Evolutionary conservation across 306 rosid species (phyloP).

Genomic region (Quercus dentata): DNA sequence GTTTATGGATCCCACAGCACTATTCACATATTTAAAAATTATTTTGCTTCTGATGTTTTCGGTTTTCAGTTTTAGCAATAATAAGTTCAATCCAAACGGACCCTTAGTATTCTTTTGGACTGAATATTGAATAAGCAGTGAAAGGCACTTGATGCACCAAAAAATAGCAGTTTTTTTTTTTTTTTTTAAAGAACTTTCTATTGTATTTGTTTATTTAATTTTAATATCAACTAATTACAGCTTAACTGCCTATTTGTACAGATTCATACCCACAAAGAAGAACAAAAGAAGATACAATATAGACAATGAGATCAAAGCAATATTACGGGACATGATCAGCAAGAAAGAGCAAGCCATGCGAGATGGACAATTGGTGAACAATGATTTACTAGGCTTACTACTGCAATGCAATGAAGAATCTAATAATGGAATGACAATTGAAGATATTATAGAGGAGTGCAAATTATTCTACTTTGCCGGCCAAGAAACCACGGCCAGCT

Average conservation of each 20-base stretch:
- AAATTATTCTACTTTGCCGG: conserved; percentile 56
- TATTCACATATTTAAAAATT: no score
- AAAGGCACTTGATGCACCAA: no score
- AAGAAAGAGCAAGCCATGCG: conserved; percentile 26
- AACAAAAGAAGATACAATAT: conserved; percentile 35
- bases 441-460: conserved; percentile 56
- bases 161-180: no score
- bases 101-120: no score
- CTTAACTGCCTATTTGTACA: neutral
- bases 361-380: conserved; percentile 14
- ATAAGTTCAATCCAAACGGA: no score
- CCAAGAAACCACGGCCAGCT: conserved; percentile 44
- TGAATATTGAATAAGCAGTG: no score
- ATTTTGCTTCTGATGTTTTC: no score
- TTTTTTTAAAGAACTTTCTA: no score
- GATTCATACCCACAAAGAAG: conserved; percentile 42
- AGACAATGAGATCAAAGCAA: conserved; percentile 32
- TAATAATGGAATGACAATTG: conserved; percentile 25
- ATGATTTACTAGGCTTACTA: conserved; percentile 38
- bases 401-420: conserved; percentile 22
- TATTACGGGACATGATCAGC: conserved; percentile 26
- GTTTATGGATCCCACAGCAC: no score
- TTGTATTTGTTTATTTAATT: no score
- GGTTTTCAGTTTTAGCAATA: no score
- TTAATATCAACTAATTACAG: neutral